Evolutionary conservation across 164 flowering plant genomes (phyloP).

Genomic region (Piper betle): DNA sequence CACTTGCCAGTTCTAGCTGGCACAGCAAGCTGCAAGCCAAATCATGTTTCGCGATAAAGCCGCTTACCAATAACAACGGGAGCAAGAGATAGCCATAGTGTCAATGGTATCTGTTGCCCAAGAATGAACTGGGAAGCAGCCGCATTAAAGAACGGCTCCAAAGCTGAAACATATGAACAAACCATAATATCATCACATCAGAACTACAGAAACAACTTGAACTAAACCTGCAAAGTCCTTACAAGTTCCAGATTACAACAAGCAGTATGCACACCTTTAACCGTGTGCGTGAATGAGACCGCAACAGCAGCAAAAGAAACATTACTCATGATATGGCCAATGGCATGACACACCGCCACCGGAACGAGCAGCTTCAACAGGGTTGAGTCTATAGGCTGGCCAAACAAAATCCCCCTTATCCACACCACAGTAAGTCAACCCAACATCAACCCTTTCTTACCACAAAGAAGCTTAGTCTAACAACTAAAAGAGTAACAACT

Average conservation of each 20-base stretch:
- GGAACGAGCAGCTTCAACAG: slow-evolving; percentile 78
- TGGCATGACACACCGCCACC: slow-evolving; percentile 84
- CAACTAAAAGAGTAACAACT: no score
- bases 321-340: slow-evolving; percentile 96
- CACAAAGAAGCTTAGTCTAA: no score
- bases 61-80: slow-evolving; percentile 65
- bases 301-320: slow-evolving; percentile 96
- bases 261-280: slow-evolving; percentile 44
- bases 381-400: slow-evolving; percentile 81
- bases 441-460: no score
- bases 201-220: neutral
- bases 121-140: slow-evolving; percentile 94
- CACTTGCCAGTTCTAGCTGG: neutral
- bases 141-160: slow-evolving; percentile 98
- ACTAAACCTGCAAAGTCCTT: no score
- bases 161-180: slow-evolving; percentile 30
- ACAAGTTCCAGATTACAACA: no score
- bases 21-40: neutral
- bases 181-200: neutral
- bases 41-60: neutral
- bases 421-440: neutral
- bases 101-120: slow-evolving; percentile 63
- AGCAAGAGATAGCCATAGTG: slow-evolving; percentile 82
- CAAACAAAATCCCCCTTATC: neutral
- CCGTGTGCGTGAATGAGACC: slow-evolving; percentile 84